These are phyloP conservation scores for Spirogloea muscicola DNA, from an alignment of 139 green algal species.

Conservation along the genomic window DNA sequence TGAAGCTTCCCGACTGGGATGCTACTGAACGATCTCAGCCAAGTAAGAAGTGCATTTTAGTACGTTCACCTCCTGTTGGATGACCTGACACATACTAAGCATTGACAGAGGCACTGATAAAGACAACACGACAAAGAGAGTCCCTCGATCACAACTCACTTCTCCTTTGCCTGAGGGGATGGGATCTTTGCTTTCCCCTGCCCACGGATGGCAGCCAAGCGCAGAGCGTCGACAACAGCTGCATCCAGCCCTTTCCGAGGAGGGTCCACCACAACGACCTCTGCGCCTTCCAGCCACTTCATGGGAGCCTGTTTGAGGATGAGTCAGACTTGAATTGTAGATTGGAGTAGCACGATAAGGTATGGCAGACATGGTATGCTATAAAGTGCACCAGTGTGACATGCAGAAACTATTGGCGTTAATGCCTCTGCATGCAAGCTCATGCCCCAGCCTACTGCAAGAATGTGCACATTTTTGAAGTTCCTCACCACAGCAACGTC, in stretches of 20 bases:
- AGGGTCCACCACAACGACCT: constrained; percentile 72
- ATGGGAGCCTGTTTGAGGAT: constrained; percentile 18
- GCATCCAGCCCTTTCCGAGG: constrained; percentile 69
- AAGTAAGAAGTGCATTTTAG: neutral
- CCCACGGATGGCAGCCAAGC: constrained; percentile 1
- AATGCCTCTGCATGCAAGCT: neutral
- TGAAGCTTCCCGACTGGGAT: too few species aligned
- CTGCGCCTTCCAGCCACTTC: constrained; percentile 49
- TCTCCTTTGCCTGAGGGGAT: neutral
- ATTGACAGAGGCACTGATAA: neutral
- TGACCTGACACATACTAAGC: neutral
- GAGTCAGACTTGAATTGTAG: neutral
- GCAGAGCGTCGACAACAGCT: constrained; percentile 53
- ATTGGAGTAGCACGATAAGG: neutral
- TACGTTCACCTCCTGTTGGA: neutral
- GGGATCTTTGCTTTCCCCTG: too few species aligned
- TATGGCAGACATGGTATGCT: neutral
- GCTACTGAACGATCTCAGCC: too few species aligned
- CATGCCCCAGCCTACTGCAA: neutral
- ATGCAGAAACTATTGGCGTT: neutral
- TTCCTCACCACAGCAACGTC: constrained; percentile 6
- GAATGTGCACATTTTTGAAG: neutral
- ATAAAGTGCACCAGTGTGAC: neutral
- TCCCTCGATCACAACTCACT: neutral
- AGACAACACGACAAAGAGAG: neutral